phyloP scores from a whole-genome alignment of 2,329 filamentous ascomycete genomes.

The Trichoderma sp. region DNA sequence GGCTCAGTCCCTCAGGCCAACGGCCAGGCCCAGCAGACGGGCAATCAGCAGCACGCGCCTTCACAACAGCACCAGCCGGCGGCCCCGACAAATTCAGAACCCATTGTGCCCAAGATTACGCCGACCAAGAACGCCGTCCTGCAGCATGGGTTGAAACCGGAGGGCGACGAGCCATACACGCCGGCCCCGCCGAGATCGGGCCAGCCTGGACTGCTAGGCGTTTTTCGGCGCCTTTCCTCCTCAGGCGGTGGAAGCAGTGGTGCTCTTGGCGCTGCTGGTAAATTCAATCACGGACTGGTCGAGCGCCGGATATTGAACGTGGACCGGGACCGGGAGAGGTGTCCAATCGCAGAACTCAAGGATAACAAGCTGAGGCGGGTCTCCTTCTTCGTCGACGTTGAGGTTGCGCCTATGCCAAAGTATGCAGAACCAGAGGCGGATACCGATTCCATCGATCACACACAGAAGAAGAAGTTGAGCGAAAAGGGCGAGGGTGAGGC shows the following conservation, averaged over 20 bases:
- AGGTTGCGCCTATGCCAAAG: slow-evolving; percentile 85
- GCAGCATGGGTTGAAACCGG: slow-evolving; percentile 56
- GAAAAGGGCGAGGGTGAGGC: slow-evolving; percentile 76
- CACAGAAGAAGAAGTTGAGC: slow-evolving; percentile 62
- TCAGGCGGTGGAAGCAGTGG: slow-evolving; percentile 48
- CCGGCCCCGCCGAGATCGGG: slow-evolving; percentile 72
- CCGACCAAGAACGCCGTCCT: slow-evolving; percentile 62
- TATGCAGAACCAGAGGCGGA: slow-evolving; percentile 65
- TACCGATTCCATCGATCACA: slow-evolving; percentile 49
- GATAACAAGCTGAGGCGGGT: slow-evolving; percentile 82
- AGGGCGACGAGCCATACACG: slow-evolving; percentile 68
- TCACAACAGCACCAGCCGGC: slow-evolving; percentile 28
- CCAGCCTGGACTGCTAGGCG: slow-evolving; percentile 75
- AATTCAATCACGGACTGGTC: slow-evolving; percentile 66
- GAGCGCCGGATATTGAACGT: slow-evolving; percentile 83
- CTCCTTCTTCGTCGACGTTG: slow-evolving; percentile 94
- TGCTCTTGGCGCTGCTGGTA: slow-evolving; percentile 34
- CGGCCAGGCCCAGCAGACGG: slow-evolving; percentile 27
- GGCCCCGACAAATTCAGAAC: slow-evolving; percentile 38
- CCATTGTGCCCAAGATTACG: slow-evolving; percentile 50
- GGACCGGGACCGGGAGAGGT: slow-evolving; percentile 76
- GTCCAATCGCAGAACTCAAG: slow-evolving; percentile 76
- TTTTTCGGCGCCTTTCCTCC: slow-evolving; percentile 80
- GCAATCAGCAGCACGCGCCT: slow-evolving; percentile 29
- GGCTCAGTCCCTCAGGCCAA: slow-evolving; percentile 50